Base-by-base conservation (phyloP, 352 stramenopile species). In the Phytophthora pini region DNA sequence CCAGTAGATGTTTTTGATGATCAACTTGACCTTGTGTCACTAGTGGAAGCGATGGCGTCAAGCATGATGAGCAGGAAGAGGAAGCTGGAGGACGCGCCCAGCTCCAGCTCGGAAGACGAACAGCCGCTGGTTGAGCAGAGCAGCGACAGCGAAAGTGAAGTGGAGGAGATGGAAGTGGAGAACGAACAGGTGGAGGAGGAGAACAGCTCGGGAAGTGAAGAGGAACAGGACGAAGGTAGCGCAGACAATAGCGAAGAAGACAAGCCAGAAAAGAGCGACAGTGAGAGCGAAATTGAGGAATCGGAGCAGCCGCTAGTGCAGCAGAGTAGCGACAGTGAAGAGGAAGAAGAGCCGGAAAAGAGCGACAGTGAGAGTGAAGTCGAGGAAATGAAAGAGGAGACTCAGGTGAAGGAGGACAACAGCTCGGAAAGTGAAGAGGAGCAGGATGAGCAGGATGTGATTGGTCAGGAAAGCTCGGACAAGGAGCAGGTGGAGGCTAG, bases 61-160 rank as follows among this genome's bases (percentile, higher is more conserved):
- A 63, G 15, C 55, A 48, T 64, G 9, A 36, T 11, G 46, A 32
- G 47, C 49, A 83, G 77, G 72, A 82, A 82, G 68, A 71, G 74
- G 61, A 79, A 77, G 56, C 32, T 78, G 57, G 69, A 79, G 51
- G 38, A 58, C 26, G 53, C 41, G 3, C 13, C 34, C 22, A 17
- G 29, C 17, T 13, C 29, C 27, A 48, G 43, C 46, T 46, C 62
- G n/a, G 44, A 36, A 3, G 39, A 59, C 40, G 34, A 56, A 15
- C 13, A 60, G 48, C 31, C 31, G 8, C 10, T 36, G 11, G 31
- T 36, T 11, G 39, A 40, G 31, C 12, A 13, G 34, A 57, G 45
- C 1, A 39, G 36, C 12, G 53, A 60, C 26, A 49, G 51, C 20
- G 39, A 43, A 1, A 22, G 34, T 24, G 54, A 63, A 22, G 27